phyloP scores from a whole-genome alignment of 2,329 filamentous ascomycete species.

The Phyllosticta citriasiana region DNA sequence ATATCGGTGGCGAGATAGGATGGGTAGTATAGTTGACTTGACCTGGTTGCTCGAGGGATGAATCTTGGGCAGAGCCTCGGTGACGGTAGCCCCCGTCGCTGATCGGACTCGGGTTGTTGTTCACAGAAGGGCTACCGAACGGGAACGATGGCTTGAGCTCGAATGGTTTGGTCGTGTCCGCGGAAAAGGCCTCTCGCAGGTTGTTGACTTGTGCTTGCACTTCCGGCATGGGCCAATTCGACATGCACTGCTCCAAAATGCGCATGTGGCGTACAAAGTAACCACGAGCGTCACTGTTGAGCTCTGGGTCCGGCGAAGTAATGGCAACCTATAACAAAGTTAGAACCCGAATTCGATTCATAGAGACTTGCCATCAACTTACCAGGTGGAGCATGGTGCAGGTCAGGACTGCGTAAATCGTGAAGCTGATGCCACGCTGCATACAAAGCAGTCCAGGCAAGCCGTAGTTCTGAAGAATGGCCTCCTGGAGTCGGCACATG shows the following conservation, averaged over 20 bases:
- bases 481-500: constrained; percentile 79
- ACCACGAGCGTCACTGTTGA: constrained; percentile 73
- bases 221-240: constrained; percentile 78
- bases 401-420: constrained; percentile 83
- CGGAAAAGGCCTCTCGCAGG: constrained; percentile 82
- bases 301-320: constrained; percentile 81
- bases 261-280: constrained; percentile 94
- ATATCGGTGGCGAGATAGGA: constrained; percentile 73
- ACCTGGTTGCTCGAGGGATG: constrained; percentile 40
- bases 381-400: constrained; percentile 92
- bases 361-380: constrained; percentile 33
- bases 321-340: constrained; percentile 62
- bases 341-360: constrained; percentile 15
- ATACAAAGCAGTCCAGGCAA: constrained; percentile 77
- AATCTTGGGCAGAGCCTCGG: constrained; percentile 37
- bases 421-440: constrained; percentile 89
- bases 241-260: constrained; percentile 75
- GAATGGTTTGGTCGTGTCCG: constrained; percentile 74
- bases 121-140: constrained; percentile 64
- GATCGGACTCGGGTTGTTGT: constrained; percentile 52
- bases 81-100: constrained; percentile 40
- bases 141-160: constrained; percentile 81
- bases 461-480: constrained; percentile 65
- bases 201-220: constrained; percentile 85
- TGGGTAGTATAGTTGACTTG: constrained; percentile 59